Conservation (phyloP, 2,329 filamentous ascomycete genomes). For the Fusarium compactum region DNA sequence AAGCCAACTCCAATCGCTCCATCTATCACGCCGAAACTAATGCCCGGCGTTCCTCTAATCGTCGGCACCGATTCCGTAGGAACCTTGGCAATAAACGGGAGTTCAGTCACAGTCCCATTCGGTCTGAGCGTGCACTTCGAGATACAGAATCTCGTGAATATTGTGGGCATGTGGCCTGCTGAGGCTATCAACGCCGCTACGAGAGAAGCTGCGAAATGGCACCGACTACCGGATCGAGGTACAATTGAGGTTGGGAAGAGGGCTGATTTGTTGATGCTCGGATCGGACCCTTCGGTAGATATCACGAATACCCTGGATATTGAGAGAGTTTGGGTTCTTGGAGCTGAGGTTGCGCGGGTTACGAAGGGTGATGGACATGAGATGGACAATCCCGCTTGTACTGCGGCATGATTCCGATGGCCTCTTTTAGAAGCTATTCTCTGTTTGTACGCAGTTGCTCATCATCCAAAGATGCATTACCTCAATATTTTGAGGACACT, state of each 20-base stretch:
- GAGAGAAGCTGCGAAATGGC: background rate
- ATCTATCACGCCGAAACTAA: background rate
- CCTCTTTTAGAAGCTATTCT: too few species aligned
- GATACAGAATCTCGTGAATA: background rate
- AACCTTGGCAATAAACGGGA: background rate
- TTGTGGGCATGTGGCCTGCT: background rate
- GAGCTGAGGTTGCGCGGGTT: background rate
- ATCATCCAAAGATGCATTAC: too few species aligned
- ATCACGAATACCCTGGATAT: background rate
- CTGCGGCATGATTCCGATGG: too few species aligned
- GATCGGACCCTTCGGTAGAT: fast-evolving
- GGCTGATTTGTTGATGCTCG: background rate
- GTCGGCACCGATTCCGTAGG: background rate
- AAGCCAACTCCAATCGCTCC: background rate
- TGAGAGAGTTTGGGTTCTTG: background rate
- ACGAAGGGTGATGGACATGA: background rate
- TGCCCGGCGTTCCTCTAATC: background rate
- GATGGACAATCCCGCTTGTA: background rate
- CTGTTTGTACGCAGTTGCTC: too few species aligned
- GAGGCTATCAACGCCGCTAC: background rate
- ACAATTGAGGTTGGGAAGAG: background rate
- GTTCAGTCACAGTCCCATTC: background rate
- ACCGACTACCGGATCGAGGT: background rate
- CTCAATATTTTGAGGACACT: too few species aligned
- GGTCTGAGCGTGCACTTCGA: fast-evolving